Percentiles rank a stretch among this genome's conserved stretches.
Conservation (phyloP, 331 rosid species). For the Rosa hybrid region DNA sequence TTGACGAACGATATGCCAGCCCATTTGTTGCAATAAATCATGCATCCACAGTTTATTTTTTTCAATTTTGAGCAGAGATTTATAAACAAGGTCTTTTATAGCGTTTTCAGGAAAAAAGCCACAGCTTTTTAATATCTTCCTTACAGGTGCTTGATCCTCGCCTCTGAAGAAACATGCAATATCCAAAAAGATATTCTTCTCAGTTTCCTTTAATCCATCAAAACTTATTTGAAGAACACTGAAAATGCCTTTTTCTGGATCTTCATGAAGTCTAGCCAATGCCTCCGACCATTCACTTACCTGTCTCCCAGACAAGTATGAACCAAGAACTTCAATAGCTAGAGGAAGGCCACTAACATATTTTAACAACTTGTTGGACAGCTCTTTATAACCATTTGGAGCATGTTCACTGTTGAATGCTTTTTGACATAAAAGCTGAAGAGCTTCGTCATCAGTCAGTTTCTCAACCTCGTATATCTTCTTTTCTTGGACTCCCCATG, state of each 20-base stretch:
- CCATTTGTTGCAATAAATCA: neutral
- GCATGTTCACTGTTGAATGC: neutral
- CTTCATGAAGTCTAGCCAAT: neutral
- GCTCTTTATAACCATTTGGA: neutral
- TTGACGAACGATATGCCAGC: neutral
- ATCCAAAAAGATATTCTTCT: neutral
- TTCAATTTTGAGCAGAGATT: neutral
- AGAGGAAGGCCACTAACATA: conserved; percentile 7
- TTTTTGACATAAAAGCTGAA: neutral
- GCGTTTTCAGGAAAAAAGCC: neutral
- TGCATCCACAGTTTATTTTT: neutral
- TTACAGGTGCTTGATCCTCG: neutral
- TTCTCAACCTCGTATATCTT: conserved; percentile 1
- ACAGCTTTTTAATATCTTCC: neutral
- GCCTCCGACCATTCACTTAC: neutral
- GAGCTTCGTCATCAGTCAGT: neutral
- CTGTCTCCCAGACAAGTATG: neutral
- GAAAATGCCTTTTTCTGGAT: neutral
- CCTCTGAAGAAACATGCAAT: conserved; percentile 4
- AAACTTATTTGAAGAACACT: neutral
- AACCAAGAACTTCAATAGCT: neutral
- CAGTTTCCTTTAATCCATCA: neutral
- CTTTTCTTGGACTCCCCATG: neutral
- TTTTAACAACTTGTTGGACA: neutral
- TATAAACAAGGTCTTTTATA: neutral